A percentile compares a stretch with the other conserved stretches of the same genome.
Conservation (phyloP, 495 filamentous ascomycete species). For the Penicillium diatomitis region DNA sequence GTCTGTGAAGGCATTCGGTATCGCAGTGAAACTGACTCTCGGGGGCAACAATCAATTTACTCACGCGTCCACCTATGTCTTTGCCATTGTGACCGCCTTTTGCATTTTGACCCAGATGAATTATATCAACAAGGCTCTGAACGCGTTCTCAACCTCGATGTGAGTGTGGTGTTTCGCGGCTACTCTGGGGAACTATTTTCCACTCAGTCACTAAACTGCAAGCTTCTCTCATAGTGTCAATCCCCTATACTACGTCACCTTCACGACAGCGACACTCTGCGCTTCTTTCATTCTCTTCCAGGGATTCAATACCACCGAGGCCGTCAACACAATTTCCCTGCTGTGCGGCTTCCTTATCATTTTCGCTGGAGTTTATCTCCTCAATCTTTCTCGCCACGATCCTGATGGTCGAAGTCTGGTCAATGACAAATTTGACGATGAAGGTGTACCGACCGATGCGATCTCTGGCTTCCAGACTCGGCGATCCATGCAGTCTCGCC, state of each 20-base stretch:
- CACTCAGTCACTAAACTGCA: slow-evolving; percentile 19
- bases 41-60: slow-evolving; percentile 88
- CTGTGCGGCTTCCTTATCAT: slow-evolving; percentile 93
- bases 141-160: slow-evolving; percentile 95
- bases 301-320: slow-evolving; percentile 93
- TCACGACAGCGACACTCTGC: slow-evolving; percentile 88
- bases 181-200: background rate
- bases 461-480: slow-evolving; percentile 83
- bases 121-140: slow-evolving; percentile 98
- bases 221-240: slow-evolving; percentile 61
- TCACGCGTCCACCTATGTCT: slow-evolving; percentile 91
- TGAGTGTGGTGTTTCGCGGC: slow-evolving; percentile 35
- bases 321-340: slow-evolving; percentile 87
- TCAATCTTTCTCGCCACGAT: slow-evolving; percentile 87
- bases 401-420: slow-evolving; percentile 67
- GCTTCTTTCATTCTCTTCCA: slow-evolving; percentile 96
- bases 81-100: slow-evolving; percentile 81
- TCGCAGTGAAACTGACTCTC: slow-evolving; percentile 89
- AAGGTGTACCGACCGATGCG: slow-evolving; percentile 83
- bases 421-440: slow-evolving; percentile 52
- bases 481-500: slow-evolving; percentile 80
- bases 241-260: slow-evolving; percentile 98
- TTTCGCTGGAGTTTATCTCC: slow-evolving; percentile 92
- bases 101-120: slow-evolving; percentile 99
- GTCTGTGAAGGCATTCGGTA: slow-evolving; percentile 96